A percentile compares a stretch with the other conserved stretches of the same genome.
phyloP scores from a whole-genome alignment of 768 basidiomycete genomes.

The Trametes maxima region DNA sequence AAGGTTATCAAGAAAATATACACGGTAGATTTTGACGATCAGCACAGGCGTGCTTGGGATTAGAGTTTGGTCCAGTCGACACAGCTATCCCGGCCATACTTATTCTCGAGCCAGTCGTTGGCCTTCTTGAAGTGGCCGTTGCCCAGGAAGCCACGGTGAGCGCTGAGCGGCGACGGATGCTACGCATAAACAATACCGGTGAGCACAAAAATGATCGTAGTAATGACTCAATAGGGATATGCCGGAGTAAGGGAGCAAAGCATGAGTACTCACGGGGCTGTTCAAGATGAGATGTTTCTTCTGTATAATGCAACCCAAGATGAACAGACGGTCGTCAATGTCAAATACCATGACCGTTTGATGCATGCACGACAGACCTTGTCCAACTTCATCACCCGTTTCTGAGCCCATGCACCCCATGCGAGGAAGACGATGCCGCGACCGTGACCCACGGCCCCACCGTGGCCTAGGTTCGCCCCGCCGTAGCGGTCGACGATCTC shows the following conservation, averaged over 20 bases:
- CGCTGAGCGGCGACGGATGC: slow-evolving; percentile 87
- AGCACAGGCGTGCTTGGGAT: not conserved
- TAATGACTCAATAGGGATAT: slow-evolving; percentile 6
- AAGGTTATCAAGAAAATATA: not conserved
- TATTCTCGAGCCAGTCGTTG: slow-evolving; percentile 82
- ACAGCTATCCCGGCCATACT: slow-evolving; percentile 70
- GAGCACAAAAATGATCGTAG: slow-evolving; percentile 23
- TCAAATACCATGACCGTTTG: not conserved
- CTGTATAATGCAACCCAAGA: slow-evolving; percentile 37
- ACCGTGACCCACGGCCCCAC: slow-evolving; percentile 52
- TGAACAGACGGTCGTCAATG: not conserved
- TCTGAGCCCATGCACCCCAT: slow-evolving; percentile 88
- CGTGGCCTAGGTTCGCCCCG: slow-evolving; percentile 58
- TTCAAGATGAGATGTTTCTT: slow-evolving; percentile 79
- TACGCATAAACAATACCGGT: slow-evolving; percentile 35
- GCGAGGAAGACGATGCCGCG: slow-evolving; percentile 86
- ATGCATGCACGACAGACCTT: slow-evolving; percentile 48
- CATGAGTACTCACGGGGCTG: slow-evolving; percentile 59
- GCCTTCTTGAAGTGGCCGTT: slow-evolving; percentile 88
- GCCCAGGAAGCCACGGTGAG: slow-evolving; percentile 79
- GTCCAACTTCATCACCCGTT: slow-evolving; percentile 76
- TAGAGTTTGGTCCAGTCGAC: slow-evolving; percentile 73
- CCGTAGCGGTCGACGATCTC: slow-evolving; percentile 77
- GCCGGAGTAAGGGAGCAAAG: not conserved
- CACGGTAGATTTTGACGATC: not conserved